phyloP scores from a whole-genome alignment of 371 early-diverging fungal species.

The Lichtheimia ornata region DNA sequence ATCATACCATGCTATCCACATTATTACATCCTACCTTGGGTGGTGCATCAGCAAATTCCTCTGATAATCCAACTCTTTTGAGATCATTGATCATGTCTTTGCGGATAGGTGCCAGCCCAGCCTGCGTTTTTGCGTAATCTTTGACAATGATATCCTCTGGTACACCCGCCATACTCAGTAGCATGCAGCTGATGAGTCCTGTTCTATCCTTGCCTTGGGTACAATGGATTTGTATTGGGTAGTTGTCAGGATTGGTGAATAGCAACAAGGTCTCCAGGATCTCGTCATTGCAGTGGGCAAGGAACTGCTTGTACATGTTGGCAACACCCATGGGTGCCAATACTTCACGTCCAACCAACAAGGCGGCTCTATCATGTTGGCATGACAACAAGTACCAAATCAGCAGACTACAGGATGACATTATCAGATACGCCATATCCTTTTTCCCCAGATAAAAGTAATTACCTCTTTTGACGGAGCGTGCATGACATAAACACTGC shows the following conservation, averaged over 20 bases:
- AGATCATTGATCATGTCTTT: constrained; percentile 52
- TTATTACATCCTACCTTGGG: constrained; percentile 34
- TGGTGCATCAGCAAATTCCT: constrained; percentile 59
- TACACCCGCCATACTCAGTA: constrained; percentile 61
- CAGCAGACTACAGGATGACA: constrained; percentile 3
- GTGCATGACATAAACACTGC: constrained; percentile 40
- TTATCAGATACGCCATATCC: not conserved
- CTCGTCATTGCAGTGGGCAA: constrained; percentile 55
- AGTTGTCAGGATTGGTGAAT: constrained; percentile 56
- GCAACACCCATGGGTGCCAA: constrained; percentile 59
- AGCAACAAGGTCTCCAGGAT: constrained; percentile 53
- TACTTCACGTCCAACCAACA: constrained; percentile 49
- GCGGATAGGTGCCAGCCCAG: constrained; percentile 48
- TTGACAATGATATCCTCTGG: constrained; percentile 58
- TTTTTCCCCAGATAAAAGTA: not conserved
- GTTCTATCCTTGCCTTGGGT: constrained; percentile 83
- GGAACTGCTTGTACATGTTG: constrained; percentile 61
- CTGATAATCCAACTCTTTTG: constrained; percentile 51
- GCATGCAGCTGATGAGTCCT: constrained; percentile 63
- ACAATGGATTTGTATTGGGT: constrained; percentile 78
- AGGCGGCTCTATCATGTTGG: constrained; percentile 46
- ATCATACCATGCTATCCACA: not conserved
- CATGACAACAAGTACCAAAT: constrained; percentile 29
- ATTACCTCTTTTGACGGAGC: constrained; percentile 39
- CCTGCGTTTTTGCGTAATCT: constrained; percentile 67